These are phyloP conservation scores for Cicer bijugum DNA, from an alignment of 306 rosid genomes.

Conservation along the genomic window DNA sequence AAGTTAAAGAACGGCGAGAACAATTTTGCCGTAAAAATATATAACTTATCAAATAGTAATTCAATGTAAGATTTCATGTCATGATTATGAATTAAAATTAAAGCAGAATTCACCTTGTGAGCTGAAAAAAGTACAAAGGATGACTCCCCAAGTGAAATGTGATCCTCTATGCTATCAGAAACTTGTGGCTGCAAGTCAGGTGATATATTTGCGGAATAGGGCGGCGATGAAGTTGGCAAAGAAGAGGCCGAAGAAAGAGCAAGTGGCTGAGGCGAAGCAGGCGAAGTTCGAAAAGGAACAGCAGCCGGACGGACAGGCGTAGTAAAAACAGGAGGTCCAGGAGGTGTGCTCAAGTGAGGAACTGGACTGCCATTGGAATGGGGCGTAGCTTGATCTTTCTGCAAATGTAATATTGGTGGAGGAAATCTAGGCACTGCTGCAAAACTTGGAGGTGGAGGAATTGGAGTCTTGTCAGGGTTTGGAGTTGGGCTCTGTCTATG, in stretches of 20 bases:
- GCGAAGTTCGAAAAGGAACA: conserved; percentile 88
- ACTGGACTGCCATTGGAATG: conserved; percentile 65
- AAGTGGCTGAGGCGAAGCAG: conserved; percentile 91
- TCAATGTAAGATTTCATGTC: conserved; percentile 11
- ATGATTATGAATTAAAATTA: conserved; percentile 28
- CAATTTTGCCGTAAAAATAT: no score
- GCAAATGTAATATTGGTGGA: conserved; percentile 68
- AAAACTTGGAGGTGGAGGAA: conserved; percentile 55
- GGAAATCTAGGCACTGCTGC: conserved; percentile 59
- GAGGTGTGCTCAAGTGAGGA: conserved; percentile 93
- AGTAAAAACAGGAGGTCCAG: conserved; percentile 94
- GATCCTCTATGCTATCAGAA: conserved; percentile 59
- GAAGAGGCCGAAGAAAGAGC: conserved; percentile 71
- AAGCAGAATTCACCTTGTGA: conserved; percentile 67
- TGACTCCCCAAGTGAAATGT: conserved; percentile 58
- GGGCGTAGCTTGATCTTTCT: conserved; percentile 66
- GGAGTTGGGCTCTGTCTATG: conserved; percentile 53
- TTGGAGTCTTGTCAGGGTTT: conserved; percentile 54
- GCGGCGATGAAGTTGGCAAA: conserved; percentile 69
- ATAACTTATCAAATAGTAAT: not conserved
- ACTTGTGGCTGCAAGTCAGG: conserved; percentile 61
- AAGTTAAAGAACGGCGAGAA: no score
- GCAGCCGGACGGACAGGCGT: conserved; percentile 97
- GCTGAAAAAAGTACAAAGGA: conserved; percentile 85
- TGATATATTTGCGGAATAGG: conserved; percentile 63